phyloP scores from a whole-genome alignment of 2,329 filamentous ascomycete species.

The Ophiostoma perfectum region DNA sequence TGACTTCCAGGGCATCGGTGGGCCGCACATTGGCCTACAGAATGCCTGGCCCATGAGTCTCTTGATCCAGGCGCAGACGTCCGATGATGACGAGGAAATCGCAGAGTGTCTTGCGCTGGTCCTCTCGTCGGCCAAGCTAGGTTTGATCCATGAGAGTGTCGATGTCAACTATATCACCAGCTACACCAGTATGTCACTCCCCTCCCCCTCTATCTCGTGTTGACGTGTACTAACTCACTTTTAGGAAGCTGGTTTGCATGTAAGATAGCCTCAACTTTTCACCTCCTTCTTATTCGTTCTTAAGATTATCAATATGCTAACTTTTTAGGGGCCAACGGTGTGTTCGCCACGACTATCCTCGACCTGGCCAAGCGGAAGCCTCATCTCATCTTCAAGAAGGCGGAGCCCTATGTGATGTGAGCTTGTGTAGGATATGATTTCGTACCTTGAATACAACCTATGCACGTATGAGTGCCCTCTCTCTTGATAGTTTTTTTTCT shows the following conservation, averaged over 20 bases:
- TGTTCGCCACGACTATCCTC: slow-evolving; percentile 88
- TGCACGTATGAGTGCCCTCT: too few relatives aligned
- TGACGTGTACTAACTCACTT: slow-evolving; percentile 21
- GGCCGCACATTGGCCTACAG: slow-evolving; percentile 69
- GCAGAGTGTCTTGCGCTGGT: slow-evolving; percentile 65
- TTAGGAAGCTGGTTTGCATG: slow-evolving; percentile 80
- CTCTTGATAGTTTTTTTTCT: not conserved
- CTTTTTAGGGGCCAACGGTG: slow-evolving; percentile 73
- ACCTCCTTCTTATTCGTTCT: not conserved
- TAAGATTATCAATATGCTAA: slow-evolving; percentile 19
- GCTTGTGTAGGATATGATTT: too few relatives aligned
- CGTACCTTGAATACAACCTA: too few relatives aligned
- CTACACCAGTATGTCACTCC: slow-evolving; percentile 63
- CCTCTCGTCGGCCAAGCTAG: slow-evolving; percentile 66
- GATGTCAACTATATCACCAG: slow-evolving; percentile 61
- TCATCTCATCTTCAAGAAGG: slow-evolving; percentile 70
- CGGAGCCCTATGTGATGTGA: slow-evolving; percentile 51
- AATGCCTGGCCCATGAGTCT: slow-evolving; percentile 98
- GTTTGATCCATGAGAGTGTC: slow-evolving; percentile 87
- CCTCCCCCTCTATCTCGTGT: not conserved
- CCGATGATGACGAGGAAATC: slow-evolving; percentile 78
- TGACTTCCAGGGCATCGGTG: slow-evolving; percentile 83
- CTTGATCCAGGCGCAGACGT: slow-evolving; percentile 85
- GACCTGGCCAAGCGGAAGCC: slow-evolving; percentile 87
- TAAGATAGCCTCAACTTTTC: slow-evolving; percentile 30